Evolutionary conservation across 129 eudicot genomes (phyloP).

Genomic region (Pittosporum tobira): DNA sequence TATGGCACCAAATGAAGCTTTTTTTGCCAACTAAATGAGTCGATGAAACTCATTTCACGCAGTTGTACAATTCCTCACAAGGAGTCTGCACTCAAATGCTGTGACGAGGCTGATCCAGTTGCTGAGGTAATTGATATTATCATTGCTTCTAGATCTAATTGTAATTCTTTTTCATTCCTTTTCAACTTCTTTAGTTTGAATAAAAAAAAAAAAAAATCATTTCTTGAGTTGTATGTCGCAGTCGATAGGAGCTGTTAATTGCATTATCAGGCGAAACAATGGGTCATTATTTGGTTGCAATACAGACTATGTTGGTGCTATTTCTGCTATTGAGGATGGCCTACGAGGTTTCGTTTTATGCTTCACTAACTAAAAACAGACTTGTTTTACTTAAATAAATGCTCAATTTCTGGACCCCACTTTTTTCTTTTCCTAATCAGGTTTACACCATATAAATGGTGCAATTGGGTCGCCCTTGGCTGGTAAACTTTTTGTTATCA

Average conservation of each 20-base stretch:
- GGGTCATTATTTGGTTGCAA: conserved; percentile 87
- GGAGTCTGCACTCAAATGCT: conserved; percentile 56
- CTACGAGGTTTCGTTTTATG: conserved; percentile 60
- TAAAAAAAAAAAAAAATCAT: neutral
- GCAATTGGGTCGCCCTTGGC: conserved; percentile 61
- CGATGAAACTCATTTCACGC: conserved; percentile 19
- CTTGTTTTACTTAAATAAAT: neutral
- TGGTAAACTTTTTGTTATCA: conserved; percentile 75
- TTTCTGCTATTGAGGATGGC: conserved; percentile 81
- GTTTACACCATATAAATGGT: conserved; percentile 31
- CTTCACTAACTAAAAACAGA: conserved; percentile 6
- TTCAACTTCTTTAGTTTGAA: neutral
- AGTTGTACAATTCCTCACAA: conserved; percentile 98
- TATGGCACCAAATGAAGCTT: neutral
- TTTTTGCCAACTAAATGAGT: neutral
- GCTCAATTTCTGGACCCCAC: neutral
- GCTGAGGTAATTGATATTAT: conserved; percentile 55
- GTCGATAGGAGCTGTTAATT: conserved; percentile 94
- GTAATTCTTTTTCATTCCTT: neutral
- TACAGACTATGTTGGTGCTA: conserved; percentile 88
- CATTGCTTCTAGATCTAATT: neutral
- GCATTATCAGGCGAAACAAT: conserved; percentile 53
- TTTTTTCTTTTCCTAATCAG: conserved; percentile 25
- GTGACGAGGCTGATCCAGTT: conserved; percentile 85
- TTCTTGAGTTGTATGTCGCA: conserved; percentile 27